These are phyloP conservation scores for Penicillium sumatraense DNA, from an alignment of 2,329 filamentous ascomycete species.

Conservation along the genomic window DNA sequence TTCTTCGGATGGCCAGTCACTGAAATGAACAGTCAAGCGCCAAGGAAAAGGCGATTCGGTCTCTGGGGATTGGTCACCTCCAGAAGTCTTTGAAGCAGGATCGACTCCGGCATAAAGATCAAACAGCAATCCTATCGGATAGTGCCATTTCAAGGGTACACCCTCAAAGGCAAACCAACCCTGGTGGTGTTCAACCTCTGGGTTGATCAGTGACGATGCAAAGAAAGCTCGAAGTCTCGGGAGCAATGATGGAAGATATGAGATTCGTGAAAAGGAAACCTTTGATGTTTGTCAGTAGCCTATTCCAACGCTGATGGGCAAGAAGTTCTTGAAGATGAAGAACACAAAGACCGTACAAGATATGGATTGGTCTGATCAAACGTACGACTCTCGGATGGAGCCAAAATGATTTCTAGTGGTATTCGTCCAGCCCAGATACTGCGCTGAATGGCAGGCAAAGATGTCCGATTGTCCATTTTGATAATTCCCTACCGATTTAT, in stretches of 20 bases:
- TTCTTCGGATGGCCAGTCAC: slow-evolving; percentile 61
- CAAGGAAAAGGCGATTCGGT: slow-evolving; percentile 57
- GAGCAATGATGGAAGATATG: slow-evolving; percentile 70
- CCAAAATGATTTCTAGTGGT: slow-evolving; percentile 63
- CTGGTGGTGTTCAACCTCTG: slow-evolving; percentile 55
- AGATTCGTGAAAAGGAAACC: slow-evolving; percentile 67
- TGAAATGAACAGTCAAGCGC: slow-evolving; percentile 66
- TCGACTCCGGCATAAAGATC: slow-evolving; percentile 68
- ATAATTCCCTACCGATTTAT: background rate
- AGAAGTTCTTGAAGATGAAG: too few relatives aligned
- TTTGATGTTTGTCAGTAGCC: slow-evolving; percentile 29
- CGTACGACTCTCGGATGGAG: slow-evolving; percentile 63
- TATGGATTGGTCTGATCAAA: slow-evolving; percentile 66
- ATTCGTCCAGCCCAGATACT: slow-evolving; percentile 64
- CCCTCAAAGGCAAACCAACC: slow-evolving; percentile 70
- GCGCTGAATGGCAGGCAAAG: slow-evolving; percentile 43
- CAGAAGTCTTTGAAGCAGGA: slow-evolving; percentile 37
- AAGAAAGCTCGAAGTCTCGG: slow-evolving; percentile 69
- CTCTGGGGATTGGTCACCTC: slow-evolving; percentile 23
- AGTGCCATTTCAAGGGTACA: slow-evolving; percentile 74
- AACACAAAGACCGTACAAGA: slow-evolving; percentile 55
- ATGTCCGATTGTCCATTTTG: slow-evolving; percentile 33
- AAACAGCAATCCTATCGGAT: slow-evolving; percentile 70
- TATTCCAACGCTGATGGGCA: background rate
- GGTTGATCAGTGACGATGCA: slow-evolving; percentile 60